Evolutionary conservation across 768 basidiomycete species (phyloP).

Genomic region (Candolleomyces eurysporus): DNA sequence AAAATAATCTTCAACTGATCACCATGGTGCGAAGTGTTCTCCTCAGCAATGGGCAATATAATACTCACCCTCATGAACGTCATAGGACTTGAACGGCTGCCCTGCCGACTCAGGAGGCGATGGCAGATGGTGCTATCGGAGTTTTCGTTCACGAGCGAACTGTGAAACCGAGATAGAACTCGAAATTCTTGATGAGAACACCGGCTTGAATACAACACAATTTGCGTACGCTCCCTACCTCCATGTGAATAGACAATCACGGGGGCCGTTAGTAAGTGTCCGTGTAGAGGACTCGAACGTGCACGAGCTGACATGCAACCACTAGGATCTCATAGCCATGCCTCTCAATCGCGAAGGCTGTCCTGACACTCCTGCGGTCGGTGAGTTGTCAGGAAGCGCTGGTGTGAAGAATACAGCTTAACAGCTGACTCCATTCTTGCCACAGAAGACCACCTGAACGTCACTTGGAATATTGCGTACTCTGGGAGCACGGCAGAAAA

Average conservation of each 20-base stretch:
- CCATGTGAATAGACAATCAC: constrained; percentile 15
- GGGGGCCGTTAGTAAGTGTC: constrained; percentile 28
- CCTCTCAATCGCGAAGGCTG: constrained; percentile 31
- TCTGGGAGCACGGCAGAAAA: constrained; percentile 15
- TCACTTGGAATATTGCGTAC: constrained; percentile 33
- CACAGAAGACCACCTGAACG: constrained; percentile 14
- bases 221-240: constrained; percentile 30
- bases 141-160: background rate
- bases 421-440: background rate
- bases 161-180: background rate
- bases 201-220: background rate
- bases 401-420: background rate
- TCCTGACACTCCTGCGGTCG: background rate
- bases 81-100: background rate
- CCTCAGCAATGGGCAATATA: background rate
- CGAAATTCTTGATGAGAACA: background rate
- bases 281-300: background rate
- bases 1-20: too few species aligned
- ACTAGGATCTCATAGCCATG: constrained; percentile 29
- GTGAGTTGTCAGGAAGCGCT: background rate
- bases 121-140: background rate
- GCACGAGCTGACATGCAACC: background rate
- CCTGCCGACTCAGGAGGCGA: background rate
- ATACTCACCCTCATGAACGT: background rate
- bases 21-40: too few species aligned